Base-by-base conservation (phyloP, 768 basidiomycete genomes). In the Leucocoprinus birnbaumii region DNA sequence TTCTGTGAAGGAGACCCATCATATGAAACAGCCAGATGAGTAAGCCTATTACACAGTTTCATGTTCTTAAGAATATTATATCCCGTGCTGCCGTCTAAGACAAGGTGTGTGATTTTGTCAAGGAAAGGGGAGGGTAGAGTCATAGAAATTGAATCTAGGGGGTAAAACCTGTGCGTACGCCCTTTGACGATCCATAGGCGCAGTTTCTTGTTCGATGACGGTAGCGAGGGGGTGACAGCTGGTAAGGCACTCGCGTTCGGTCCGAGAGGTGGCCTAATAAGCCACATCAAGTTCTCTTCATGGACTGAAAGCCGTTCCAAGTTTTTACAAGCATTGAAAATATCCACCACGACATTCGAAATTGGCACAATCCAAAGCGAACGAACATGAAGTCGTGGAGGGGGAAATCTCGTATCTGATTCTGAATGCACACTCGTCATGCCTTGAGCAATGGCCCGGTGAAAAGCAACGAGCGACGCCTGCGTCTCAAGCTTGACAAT, bases 1-100 rank as follows among this genome's bases (percentile, higher is more conserved):
- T 58, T 26, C 35, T 61, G 59, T 18, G 31, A 31, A 22, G 58
- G 46, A 10, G 58, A 59, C 22, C 34, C 51, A 25, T 58, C 51
- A 47, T 60, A 65, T 3, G 66, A 58, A 8, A 66, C 45, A 18
- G 65, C 66, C 50, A 66, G 47, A 43, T 65, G 60, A 19, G 60
- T 58, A 31, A 68, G 61, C 13, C 58, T 53, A 19, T 48, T 51
- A 44, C 65, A 62, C 27, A 59, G 56, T 10, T 57, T 53, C 14
- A 65, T 52, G 27, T 61, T 44, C 4, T 61, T 35, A n/a, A 58
- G 48, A 11, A 48, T 48, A 13, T 40, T 43, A 27, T 64, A 65
- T n/a, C 56, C 46, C 10, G 53, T 53, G 19, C 59, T 48, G n/a
- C 38, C 19, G 3, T 59, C 59, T 4, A 64, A 42, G 10, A 61